These are phyloP conservation scores for Echium plantagineum DNA, from an alignment of 257 asterid species.

Conservation along the genomic window DNA sequence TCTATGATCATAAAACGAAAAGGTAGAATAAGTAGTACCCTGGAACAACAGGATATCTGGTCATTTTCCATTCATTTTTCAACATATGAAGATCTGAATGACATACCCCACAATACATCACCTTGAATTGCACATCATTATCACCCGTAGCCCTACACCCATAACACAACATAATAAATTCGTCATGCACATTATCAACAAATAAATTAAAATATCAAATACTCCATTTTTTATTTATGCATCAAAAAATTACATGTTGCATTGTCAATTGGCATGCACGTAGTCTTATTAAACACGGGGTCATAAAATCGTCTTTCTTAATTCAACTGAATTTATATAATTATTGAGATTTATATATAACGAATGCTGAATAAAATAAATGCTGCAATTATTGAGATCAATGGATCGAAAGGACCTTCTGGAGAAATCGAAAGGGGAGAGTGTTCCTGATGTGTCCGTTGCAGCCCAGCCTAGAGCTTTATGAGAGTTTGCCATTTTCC, in stretches of 20 bases:
- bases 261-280: not conserved
- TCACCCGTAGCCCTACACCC: constrained; percentile 33
- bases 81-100: constrained; percentile 34
- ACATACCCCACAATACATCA: constrained; percentile 45
- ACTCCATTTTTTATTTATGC: not conserved
- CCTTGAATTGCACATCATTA: constrained; percentile 39
- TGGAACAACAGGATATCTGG: constrained; percentile 35
- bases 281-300: no score
- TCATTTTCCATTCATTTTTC: constrained; percentile 37
- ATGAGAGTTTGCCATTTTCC: not conserved
- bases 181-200: constrained; percentile 31
- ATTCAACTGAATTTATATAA: no score
- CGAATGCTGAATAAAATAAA: no score
- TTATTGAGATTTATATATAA: no score
- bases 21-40: constrained; percentile 23
- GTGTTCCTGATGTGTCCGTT: constrained; percentile 19
- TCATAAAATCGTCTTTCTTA: no score
- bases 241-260: not conserved
- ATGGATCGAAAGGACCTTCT: constrained; percentile 18
- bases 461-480: constrained; percentile 12
- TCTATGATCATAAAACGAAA: no score
- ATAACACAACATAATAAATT: not conserved
- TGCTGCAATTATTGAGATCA: not conserved
- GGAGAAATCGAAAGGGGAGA: constrained; percentile 29
- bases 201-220: no score